Conservation (phyloP, 306 rosid species). For the Begonia loranthoides region DNA sequence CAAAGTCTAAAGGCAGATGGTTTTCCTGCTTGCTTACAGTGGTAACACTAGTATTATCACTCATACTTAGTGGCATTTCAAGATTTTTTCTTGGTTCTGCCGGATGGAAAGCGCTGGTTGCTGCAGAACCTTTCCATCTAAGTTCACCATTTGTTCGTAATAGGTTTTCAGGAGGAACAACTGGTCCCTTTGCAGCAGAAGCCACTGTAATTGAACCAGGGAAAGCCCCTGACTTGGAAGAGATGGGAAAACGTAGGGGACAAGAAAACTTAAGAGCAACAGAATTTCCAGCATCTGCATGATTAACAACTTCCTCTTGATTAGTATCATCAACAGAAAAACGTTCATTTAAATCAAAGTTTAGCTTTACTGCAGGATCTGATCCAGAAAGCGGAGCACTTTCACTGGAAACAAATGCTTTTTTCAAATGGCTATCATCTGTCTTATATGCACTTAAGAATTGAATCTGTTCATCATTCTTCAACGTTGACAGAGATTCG, state of each 20-base stretch:
- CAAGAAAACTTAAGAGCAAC: slow-evolving; percentile 38
- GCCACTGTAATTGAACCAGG: slow-evolving; percentile 72
- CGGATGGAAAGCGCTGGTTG: slow-evolving; percentile 89
- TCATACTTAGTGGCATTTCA: slow-evolving; percentile 24
- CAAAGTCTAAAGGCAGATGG: slow-evolving; percentile 73
- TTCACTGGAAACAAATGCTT: slow-evolving; percentile 1
- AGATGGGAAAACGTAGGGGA: slow-evolving; percentile 43
- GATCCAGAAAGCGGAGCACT: slow-evolving; percentile 7
- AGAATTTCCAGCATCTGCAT: slow-evolving; percentile 30
- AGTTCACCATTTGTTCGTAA: slow-evolving; percentile 56
- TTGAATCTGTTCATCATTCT: slow-evolving; percentile 17
- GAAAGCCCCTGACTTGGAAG: slow-evolving; percentile 51
- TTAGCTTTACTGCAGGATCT: slow-evolving; percentile 40
- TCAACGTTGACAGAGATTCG: slow-evolving; percentile 5
- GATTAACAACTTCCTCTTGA: slow-evolving; percentile 43
- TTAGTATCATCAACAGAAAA: slow-evolving; percentile 57
- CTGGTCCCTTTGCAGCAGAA: slow-evolving; percentile 81
- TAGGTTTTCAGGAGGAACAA: slow-evolving; percentile 60
- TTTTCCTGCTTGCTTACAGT: slow-evolving; percentile 26
- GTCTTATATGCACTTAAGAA: slow-evolving; percentile 6
- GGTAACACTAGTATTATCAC: slow-evolving; percentile 19
- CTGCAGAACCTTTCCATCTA: slow-evolving; percentile 98
- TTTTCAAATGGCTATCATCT: slow-evolving; percentile 19
- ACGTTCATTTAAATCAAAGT: slow-evolving; percentile 90
- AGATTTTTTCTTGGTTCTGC: slow-evolving; percentile 78